Evolutionary conservation across 2,329 filamentous ascomycete species (phyloP), one percentile per base, ranked within the genome.

Genomic region (Neonectria faginata): DNA sequence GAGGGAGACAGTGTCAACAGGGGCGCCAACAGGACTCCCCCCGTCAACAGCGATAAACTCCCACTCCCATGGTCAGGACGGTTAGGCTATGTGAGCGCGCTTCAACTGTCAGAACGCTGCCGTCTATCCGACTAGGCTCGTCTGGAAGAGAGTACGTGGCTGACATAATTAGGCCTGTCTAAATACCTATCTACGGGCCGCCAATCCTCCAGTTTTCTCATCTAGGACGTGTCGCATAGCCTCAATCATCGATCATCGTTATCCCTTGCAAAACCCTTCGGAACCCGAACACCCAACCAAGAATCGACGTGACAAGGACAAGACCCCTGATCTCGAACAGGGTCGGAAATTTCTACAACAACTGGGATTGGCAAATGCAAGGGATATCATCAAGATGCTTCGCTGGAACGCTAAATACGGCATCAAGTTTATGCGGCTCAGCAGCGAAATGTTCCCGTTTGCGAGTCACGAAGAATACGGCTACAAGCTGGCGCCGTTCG

Each of bases 361-460:
- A 0, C 78, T 98, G 2, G 93, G 94, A 0, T 78, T 97, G 11
- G 88, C 92, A 16, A 98, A 98, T 77, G 91, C 92, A 1, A 85
- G 88, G 44, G 95, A 98, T 72, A 88, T 97, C 33, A 81, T 86
- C 62, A 97, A 97, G 78, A 93, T 97, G 88, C 74, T 97, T 9
- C 86, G 89, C 1, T 98, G 95, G 95, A 97, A 98, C 74, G 91
- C 97, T 68, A 92, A 89, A 70, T 97, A 95, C 69, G 90, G 91
- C 42, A 98, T 98, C 79, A 94, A 89, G 70, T 97, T 98, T 77
- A 88, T 98, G 87, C 88, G 95, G 1, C 83, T 98, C 20, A 97
- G 93, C 70, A 97, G 93, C 59, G 95, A 97, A 72, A 97, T 97
- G 92, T 98, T 98, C 69, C 95, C 95, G 0, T 97, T 97, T 77